Base-by-base conservation (phyloP, 768 basidiomycete genomes). In the Tylopilus balloui region DNA sequence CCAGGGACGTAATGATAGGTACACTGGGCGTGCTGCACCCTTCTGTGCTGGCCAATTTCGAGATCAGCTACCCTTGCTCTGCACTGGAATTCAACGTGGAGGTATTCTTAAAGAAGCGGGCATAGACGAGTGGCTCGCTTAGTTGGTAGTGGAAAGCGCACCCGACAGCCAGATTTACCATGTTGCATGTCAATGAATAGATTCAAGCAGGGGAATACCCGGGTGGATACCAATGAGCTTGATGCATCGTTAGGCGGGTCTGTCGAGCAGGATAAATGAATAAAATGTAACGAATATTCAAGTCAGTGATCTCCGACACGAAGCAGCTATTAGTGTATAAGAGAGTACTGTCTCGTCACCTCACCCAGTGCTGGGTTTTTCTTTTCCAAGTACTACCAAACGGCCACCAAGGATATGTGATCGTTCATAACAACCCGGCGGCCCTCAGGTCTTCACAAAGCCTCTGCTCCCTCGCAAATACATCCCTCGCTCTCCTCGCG, bases 21-120 rank as follows among this genome's bases (percentile, higher is more conserved):
- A 80, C 76, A n/a, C 72, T 99, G 50, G 96, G 96, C 24, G 90
- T 97, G 58, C 73, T 99, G 44, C 95, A 99, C 68, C 96, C 96
- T 9, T 79, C 73, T 6, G 96, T 98, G 4, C 73, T 99, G 48
- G 81, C 83, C 59, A 92, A 91, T 63, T 99, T 95, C 69, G 94
- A 98, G 68, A 86, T 98, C 53, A 80, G 79, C 35, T 94, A 89
- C 71, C 95, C 95, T 17, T 97, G 94, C 71, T 97, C 94, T 28
- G 86, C 86, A 7, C 71, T 99, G 48, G 95, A 99, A 75, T 92
- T 99, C 68, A 86, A 85, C 25, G 75, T 97, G 38, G 94, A 97
- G 69, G 89, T 89, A n/a, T 92, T 99, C 78, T 84, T 88, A 73
- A 88, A 85, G 69, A 74, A 53, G 41, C 39, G 42, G 78, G 57